Base-by-base conservation (phyloP, 2,329 filamentous ascomycete species). In the Talaromyces sp. region DNA sequence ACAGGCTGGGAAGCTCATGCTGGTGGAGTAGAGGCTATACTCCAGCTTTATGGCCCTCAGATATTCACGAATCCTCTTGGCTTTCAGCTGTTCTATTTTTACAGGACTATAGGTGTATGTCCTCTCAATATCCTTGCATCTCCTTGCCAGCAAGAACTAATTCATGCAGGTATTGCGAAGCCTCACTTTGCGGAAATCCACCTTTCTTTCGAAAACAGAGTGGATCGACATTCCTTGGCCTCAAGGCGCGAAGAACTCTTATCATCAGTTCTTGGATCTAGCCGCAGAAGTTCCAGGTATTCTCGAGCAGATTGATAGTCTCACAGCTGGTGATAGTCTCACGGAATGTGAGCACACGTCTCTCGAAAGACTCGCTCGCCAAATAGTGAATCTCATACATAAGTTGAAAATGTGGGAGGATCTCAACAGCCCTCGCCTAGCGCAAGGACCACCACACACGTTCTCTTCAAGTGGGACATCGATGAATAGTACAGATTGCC, bases 261-360 rank as follows among this genome's bases (percentile, higher is more conserved):
- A 59, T 58, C 48, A 64, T 39, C 35, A 59, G 31, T 64, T 64
- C n/a, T 35, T 64, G 16, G 62, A 64, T 52, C 43, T 64, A 37
- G 62, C 62, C 11, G n/a, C 54, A 16, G 43, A 48, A 35, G 62
- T 47, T 10, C 62, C 62, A 1, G 9, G 10, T 50, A 45, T 64
- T 59, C 41, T 64, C 13, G 62, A 59, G 14, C 19, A 50, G 24
- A 37, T 56, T 50, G 62, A 64, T 37, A 43, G 24, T 24, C 19
- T 59, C 41, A 7, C 41, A 33, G 9, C 27, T 43, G 37, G 56
- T 11, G 19, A 59, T 31, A 39, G 33, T 3, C 52, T 24, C 7
- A 13, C 4, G 16, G 33, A 56, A 37, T 37, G 24, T 14, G 52
- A 37, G 7, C n/a, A 56, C 14, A 22, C 11, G 10, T 22, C 7